Evolutionary conservation across 768 basidiomycete species (phyloP).

Genomic region (Boletus vinaceobasis): DNA sequence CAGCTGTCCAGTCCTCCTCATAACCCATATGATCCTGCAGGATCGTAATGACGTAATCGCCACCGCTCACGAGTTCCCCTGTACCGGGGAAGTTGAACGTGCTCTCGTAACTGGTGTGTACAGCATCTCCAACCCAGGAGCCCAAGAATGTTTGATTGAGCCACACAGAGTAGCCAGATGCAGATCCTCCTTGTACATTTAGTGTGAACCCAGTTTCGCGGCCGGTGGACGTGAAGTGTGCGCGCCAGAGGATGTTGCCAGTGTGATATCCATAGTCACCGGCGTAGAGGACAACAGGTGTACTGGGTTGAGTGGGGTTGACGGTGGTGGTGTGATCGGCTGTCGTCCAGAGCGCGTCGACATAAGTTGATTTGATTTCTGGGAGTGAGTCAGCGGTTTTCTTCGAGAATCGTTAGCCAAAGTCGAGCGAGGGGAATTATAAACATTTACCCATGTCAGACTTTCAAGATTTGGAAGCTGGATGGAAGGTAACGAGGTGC

Average conservation of each 20-base stretch:
- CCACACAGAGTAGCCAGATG: slow-evolving; percentile 51
- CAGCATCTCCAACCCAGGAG: slow-evolving; percentile 30
- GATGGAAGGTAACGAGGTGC: slow-evolving; percentile 10
- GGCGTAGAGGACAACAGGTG: slow-evolving; percentile 43
- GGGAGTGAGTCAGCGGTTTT: slow-evolving; percentile 28
- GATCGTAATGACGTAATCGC: slow-evolving; percentile 45
- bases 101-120: slow-evolving; percentile 10
- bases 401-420: slow-evolving; percentile 11
- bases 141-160: slow-evolving; percentile 46
- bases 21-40: slow-evolving; percentile 55
- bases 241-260: slow-evolving; percentile 51
- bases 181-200: slow-evolving; percentile 42
- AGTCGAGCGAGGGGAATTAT: neutral
- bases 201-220: slow-evolving; percentile 42
- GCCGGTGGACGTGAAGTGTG: slow-evolving; percentile 46
- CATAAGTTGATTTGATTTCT: slow-evolving; percentile 39
- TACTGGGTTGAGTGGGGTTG: slow-evolving; percentile 38
- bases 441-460: slow-evolving; percentile 16
- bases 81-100: slow-evolving; percentile 13
- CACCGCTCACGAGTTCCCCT: slow-evolving; percentile 16
- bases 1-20: slow-evolving; percentile 43
- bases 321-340: slow-evolving; percentile 41
- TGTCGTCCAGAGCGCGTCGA: slow-evolving; percentile 42
- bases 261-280: slow-evolving; percentile 52
- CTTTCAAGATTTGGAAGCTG: slow-evolving; percentile 19